Percentiles rank a stretch among this genome's conserved stretches.
Conservation (phyloP, 306 rosid genomes). For the Rosa chinensis region DNA sequence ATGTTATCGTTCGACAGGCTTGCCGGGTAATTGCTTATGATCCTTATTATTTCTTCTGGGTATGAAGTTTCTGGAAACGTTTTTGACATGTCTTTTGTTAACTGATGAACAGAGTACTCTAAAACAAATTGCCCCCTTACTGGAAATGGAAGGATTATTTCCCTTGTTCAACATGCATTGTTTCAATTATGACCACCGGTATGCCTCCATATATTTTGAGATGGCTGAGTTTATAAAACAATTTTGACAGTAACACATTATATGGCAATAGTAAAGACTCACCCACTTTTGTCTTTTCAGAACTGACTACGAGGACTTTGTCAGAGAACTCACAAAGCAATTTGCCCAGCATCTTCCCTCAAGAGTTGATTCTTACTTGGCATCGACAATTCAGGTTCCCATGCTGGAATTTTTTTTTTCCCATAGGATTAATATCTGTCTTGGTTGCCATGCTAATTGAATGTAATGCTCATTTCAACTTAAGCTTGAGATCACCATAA, state of each 20-base stretch:
- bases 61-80: conserved; percentile 17
- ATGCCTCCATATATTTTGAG: conserved; percentile 24
- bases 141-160: conserved; percentile 63
- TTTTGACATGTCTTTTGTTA: conserved; percentile 18
- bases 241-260: background rate
- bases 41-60: conserved; percentile 29
- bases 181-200: conserved; percentile 92
- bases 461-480: background rate
- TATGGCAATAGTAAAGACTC: background rate
- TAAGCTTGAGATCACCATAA: background rate
- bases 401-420: conserved; percentile 10
- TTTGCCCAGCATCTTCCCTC: conserved; percentile 68
- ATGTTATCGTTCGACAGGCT: conserved; percentile 68
- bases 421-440: background rate
- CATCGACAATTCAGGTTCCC: conserved; percentile 71
- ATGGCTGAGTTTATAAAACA: conserved; percentile 18
- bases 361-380: conserved; percentile 82
- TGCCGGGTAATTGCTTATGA: conserved; percentile 76
- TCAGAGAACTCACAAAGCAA: conserved; percentile 79
- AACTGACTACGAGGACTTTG: conserved; percentile 76
- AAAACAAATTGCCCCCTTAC: conserved; percentile 61
- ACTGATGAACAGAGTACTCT: conserved; percentile 56
- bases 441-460: conserved; percentile 2
- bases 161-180: conserved; percentile 51
- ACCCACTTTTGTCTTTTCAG: conserved; percentile 42